Percentiles rank a stretch among this genome's conserved stretches.
Evolutionary conservation across 2,329 filamentous ascomycete species (phyloP).

Genomic region (Bimuria novae-zelandiae): DNA sequence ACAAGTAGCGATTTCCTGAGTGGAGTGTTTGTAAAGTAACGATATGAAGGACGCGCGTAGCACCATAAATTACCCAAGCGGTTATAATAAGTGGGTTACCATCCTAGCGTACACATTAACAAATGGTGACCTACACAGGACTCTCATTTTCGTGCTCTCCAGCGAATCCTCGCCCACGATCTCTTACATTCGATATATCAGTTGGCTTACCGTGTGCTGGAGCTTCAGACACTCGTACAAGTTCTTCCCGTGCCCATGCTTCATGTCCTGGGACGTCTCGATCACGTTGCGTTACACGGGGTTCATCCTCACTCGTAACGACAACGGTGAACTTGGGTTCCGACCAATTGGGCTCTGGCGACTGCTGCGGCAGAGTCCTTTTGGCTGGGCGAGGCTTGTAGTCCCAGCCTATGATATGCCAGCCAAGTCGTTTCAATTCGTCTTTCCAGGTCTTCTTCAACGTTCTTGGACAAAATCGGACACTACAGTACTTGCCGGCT

Average conservation of each 20-base stretch:
- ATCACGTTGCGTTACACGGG: slow-evolving; percentile 28
- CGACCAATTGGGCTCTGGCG: background rate
- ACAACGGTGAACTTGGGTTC: background rate
- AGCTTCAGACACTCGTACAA: slow-evolving; percentile 34
- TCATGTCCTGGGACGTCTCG: slow-evolving; percentile 41
- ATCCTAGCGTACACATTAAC: too few relatives aligned
- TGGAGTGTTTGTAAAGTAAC: too few relatives aligned
- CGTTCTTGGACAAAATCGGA: background rate
- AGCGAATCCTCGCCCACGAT: slow-evolving; percentile 40
- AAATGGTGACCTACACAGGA: slow-evolving; percentile 28
- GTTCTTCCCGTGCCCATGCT: slow-evolving; percentile 32
- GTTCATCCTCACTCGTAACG: background rate
- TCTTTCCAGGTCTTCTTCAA: background rate
- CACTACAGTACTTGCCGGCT: background rate
- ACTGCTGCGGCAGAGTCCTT: background rate
- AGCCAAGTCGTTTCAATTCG: background rate
- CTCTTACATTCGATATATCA: slow-evolving; percentile 42
- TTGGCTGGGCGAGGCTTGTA: background rate
- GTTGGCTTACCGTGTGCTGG: slow-evolving; percentile 37
- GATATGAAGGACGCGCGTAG: slow-evolving; percentile 42
- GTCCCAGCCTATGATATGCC: background rate
- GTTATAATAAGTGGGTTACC: slow-evolving; percentile 21
- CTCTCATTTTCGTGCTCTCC: slow-evolving; percentile 39
- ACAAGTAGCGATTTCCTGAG: too few relatives aligned
- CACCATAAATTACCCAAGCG: slow-evolving; percentile 42